A percentile compares a stretch with the other conserved stretches of the same genome.
These are phyloP conservation scores for Thermomyces lanuginosus DNA, from an alignment of 2,329 filamentous ascomycete genomes.

Conservation along the genomic window DNA sequence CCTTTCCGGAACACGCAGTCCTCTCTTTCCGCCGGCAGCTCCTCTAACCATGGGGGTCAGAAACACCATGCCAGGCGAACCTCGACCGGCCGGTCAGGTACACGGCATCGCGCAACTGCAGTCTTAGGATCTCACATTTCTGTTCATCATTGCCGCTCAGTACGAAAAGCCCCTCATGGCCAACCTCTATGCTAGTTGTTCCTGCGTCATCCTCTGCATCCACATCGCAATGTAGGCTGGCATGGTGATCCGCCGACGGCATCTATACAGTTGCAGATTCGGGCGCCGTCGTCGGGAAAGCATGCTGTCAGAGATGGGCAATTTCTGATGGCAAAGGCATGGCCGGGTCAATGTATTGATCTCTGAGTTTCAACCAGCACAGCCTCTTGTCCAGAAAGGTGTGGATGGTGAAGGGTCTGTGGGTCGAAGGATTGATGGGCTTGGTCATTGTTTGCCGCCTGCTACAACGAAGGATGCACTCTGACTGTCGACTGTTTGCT, in stretches of 20 bases:
- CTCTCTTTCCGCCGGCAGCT: too few species aligned
- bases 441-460: slow-evolving; percentile 15
- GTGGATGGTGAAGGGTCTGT: slow-evolving; percentile 53
- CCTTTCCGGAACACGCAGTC: slow-evolving; percentile 55
- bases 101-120: slow-evolving; percentile 74
- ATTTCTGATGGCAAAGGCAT: slow-evolving; percentile 66
- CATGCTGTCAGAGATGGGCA: slow-evolving; percentile 44
- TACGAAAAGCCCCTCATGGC: slow-evolving; percentile 80
- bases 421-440: slow-evolving; percentile 57
- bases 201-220: slow-evolving; percentile 68
- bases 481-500: slow-evolving; percentile 1
- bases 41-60: too few species aligned
- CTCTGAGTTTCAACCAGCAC: slow-evolving; percentile 86
- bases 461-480: slow-evolving; percentile 39
- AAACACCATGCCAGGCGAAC: slow-evolving; percentile 91
- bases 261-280: slow-evolving; percentile 91
- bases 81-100: slow-evolving; percentile 72
- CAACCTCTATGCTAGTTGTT: slow-evolving; percentile 71
- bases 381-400: slow-evolving; percentile 64
- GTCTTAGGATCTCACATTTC: slow-evolving; percentile 37
- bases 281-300: slow-evolving; percentile 63
- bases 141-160: slow-evolving; percentile 47
- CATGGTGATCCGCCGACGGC: slow-evolving; percentile 76
- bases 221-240: slow-evolving; percentile 87
- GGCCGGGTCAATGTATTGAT: slow-evolving; percentile 90